phyloP scores from a whole-genome alignment of 306 rosid species.

The Vigna unguiculata region DNA sequence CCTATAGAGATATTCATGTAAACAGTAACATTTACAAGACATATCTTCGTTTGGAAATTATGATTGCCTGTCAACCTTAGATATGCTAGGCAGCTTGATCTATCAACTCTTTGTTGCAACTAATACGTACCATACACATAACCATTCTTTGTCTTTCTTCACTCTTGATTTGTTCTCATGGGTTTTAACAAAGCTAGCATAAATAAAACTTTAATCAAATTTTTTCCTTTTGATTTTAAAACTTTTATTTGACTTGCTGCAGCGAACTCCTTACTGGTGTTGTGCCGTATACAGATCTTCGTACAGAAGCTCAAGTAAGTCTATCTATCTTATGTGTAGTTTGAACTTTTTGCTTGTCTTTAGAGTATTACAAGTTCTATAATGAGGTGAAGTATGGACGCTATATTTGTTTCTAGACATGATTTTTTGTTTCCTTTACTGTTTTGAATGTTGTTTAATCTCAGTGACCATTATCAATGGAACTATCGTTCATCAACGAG shows the following conservation, averaged over 20 bases:
- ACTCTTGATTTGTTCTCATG: background rate
- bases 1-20: constrained; percentile 4
- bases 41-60: constrained; percentile 30
- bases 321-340: constrained; percentile 30
- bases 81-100: constrained; percentile 9
- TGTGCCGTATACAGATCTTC: constrained; percentile 97
- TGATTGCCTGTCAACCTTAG: constrained; percentile 24
- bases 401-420: constrained; percentile 14
- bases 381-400: constrained; percentile 10
- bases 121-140: constrained; percentile 4
- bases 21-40: background rate
- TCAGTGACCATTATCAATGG: constrained; percentile 22
- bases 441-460: constrained; percentile 13
- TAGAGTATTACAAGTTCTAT: constrained; percentile 6
- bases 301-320: constrained; percentile 87
- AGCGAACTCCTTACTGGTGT: constrained; percentile 97
- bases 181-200: background rate
- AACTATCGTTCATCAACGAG: constrained; percentile 7
- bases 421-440: background rate
- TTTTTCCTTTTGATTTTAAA: constrained; percentile 15
- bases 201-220: background rate
- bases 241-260: constrained; percentile 49
- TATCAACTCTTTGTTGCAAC: constrained; percentile 18
- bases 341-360: constrained; percentile 31
- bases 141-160: constrained; percentile 7